Base-by-base conservation (phyloP, 2,329 filamentous ascomycete genomes). In the Trichoderma sp. region DNA sequence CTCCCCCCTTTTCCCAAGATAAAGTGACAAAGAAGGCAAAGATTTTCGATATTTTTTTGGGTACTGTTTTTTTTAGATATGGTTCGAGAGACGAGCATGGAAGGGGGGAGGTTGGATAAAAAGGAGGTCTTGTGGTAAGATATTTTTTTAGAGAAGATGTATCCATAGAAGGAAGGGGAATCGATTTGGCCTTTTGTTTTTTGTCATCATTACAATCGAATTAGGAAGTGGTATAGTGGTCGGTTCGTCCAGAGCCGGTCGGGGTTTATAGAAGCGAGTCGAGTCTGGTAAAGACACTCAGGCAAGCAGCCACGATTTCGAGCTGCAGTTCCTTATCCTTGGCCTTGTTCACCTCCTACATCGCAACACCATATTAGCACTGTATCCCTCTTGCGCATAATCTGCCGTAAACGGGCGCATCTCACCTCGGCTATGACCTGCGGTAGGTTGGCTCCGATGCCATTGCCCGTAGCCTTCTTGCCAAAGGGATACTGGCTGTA, bases 401-500 rank as follows among this genome's bases (percentile, higher is more conserved):
- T 24, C 6, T 14, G 14, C 15, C 39, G 24, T 8, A 9, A 26
- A 58, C 43, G n/a, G 14, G 30, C 24, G 28, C n/a, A 21, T 15
- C 26, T 73, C 76, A 90, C 89, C 81, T 98, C 95, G 73, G 88
- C 86, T 77, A 98, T 91, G 34, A 94, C 90, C 81, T 96, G 92
- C 61, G 94, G 93, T 79, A 99, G 83, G 80, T 99, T 99, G 75
- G 95, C 94, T 62, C 94, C 96, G 70, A 98, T 94, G 36, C 94
- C 94, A 75, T 94, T 89, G 47, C 83, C 90, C 39, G 90, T 90
- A 32, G 93, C 92, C 83, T 95, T 92, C 83, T 91, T 92, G 68
- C 91, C 94, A 84, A 99, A 99, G 0, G 96, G 96, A 92, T 92
- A 99, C 84, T 98, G 96, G 78, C 94, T 97, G 83, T 98, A 99